Conservation (phyloP, 148 eudicot species). For the Arctostaphylos glauca region DNA sequence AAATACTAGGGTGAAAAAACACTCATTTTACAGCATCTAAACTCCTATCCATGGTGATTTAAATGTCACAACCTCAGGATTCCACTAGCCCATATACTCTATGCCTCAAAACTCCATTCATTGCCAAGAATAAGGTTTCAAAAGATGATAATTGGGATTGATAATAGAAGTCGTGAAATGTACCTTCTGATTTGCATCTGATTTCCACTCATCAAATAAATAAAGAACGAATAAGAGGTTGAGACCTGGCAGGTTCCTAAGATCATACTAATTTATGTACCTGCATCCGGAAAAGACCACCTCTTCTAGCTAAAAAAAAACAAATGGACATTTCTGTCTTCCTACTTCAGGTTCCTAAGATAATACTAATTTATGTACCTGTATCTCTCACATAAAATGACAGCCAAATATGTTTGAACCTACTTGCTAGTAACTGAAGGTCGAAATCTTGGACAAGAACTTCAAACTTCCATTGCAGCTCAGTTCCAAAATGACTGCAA, state of each 20-base stretch:
- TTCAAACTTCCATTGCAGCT: not conserved
- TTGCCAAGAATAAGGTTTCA: not conserved
- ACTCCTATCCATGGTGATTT: not conserved
- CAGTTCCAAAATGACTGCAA: slow-evolving; percentile 2
- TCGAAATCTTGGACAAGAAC: not conserved
- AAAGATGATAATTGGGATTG: too few relatives aligned
- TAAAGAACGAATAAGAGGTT: not conserved
- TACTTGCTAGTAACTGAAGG: not conserved
- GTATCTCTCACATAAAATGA: not conserved
- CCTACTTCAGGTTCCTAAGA: not conserved
- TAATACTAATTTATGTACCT: not conserved
- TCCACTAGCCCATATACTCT: not conserved
- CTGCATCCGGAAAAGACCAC: not conserved
- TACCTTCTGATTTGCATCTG: not conserved
- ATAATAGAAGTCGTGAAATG: not conserved
- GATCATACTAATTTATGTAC: too few relatives aligned
- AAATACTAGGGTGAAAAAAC: not conserved
- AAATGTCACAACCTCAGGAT: not conserved
- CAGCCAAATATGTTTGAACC: not conserved
- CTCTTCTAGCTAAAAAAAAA: not conserved
- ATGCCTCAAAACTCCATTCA: not conserved
- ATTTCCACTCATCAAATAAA: not conserved
- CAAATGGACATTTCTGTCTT: not conserved
- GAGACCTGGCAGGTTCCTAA: not conserved
- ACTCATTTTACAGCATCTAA: not conserved